Evolutionary conservation across 257 asterid genomes (phyloP).

Genomic region (Anisodus acutangulus): DNA sequence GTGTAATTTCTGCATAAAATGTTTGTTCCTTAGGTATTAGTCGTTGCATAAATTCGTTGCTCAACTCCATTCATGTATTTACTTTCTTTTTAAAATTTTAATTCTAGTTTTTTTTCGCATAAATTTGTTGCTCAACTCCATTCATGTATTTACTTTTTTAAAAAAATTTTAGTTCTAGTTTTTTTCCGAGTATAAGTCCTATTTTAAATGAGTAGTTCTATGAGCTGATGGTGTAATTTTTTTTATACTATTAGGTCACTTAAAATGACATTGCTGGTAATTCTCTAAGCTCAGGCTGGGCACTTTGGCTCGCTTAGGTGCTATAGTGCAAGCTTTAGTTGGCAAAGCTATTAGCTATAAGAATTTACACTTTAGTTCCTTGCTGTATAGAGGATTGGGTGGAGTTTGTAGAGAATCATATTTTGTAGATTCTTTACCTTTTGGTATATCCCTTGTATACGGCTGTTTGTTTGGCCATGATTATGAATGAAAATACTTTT

Average conservation of each 20-base stretch:
- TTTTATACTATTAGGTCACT: no score
- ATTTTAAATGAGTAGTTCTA: background rate
- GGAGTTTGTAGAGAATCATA: no score
- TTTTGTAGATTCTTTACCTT: no score
- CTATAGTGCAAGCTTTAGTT: no score
- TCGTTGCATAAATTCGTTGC: slow-evolving; percentile 2
- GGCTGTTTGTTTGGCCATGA: no score
- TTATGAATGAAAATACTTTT: no score
- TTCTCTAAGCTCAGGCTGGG: background rate
- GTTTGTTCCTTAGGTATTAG: background rate
- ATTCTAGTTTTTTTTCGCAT: background rate
- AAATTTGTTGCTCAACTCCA: background rate
- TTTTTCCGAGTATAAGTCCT: background rate
- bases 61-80: background rate
- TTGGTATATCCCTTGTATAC: no score
- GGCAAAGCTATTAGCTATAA: background rate
- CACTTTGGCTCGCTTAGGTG: background rate
- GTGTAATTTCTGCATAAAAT: background rate
- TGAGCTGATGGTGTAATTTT: no score
- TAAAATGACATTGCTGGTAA: no score
- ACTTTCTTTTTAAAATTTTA: background rate
- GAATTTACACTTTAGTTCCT: background rate
- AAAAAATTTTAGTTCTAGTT: no score
- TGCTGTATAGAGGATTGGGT: no score
- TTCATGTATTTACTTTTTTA: background rate